Base-by-base conservation (phyloP, 352 stramenopile species). In the Lagenidium sp. region DNA sequence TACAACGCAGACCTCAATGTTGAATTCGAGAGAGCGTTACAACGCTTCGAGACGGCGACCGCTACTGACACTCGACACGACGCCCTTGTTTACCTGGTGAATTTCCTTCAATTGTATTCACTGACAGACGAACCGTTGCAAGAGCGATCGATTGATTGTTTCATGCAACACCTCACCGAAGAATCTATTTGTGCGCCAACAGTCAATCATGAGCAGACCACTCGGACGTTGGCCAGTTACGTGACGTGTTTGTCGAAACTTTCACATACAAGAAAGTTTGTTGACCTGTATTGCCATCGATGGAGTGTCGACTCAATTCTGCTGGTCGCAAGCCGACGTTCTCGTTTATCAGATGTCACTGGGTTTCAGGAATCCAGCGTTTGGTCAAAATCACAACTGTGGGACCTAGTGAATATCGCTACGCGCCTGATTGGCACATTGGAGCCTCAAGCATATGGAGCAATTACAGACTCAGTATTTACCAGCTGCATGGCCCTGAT, bases 1-100 rank as follows among this genome's bases (percentile, higher is more conserved):
- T 89, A 82, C 51, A 85, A 71, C 15, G 54, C 73, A 0, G 73
- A 89, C 44, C 46, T 89, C 7, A 85, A 82, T 25, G 64, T 63
- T 21, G 77, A 85, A 25, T 83, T 86, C 22, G 57, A 58, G 13
- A 41, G 57, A 8, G 64, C 64, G 1, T 54, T 89, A 4, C 36
- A 67, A 2, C 55, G 63, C 4, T 78, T 82, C 22, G 47, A 57
- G 28, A 43, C 47, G 13, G 63, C 63, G 0, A 23, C 51, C 2
- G 50, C 40, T 1, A 30, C 55, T 1, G 35, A 7, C 0, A 36
- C 63, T 10, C 36, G 49, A 5, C 61, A 61, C n/a, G 66, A 88
- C 7, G 53, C 38, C 30, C 31, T 83, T 30, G 56, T 55, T 11
- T 85, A 77, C 47, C 45, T 88, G n/a, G 46, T 68, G 15, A 72